Conservation (phyloP, 1,284 basidiomycete species). For the Wolfiporia cocos region DNA sequence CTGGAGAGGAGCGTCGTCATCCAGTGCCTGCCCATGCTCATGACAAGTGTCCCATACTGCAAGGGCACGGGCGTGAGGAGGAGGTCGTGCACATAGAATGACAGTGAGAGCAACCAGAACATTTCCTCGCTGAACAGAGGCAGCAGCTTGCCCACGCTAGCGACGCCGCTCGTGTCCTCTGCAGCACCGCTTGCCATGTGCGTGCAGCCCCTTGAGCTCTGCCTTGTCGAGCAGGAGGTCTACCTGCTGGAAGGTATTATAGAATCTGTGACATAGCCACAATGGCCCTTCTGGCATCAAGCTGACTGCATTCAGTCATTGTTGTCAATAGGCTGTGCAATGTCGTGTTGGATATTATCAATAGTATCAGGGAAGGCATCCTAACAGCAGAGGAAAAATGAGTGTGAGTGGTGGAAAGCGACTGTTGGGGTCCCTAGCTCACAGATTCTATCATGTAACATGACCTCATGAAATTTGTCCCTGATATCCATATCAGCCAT, state of each 20-base stretch:
- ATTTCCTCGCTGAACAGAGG: slow-evolving; percentile 48
- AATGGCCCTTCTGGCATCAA: slow-evolving; percentile 48
- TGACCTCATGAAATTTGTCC: too few species aligned
- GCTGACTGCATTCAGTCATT: slow-evolving; percentile 45
- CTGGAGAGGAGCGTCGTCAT: slow-evolving; percentile 49
- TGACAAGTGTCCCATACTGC: slow-evolving; percentile 50
- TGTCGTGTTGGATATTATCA: slow-evolving; percentile 46
- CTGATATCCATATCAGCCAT: too few species aligned
- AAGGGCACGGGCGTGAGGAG: slow-evolving; percentile 41
- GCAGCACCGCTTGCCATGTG: slow-evolving; percentile 8
- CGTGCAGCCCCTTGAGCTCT: slow-evolving; percentile 32
- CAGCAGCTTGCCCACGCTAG: slow-evolving; percentile 4
- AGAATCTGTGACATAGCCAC: slow-evolving; percentile 46
- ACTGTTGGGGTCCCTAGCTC: too few species aligned
- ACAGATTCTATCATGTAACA: too few species aligned
- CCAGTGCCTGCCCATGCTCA: slow-evolving; percentile 65
- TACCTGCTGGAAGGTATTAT: slow-evolving; percentile 57
- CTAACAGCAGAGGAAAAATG: too few species aligned
- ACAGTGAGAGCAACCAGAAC: slow-evolving; percentile 45
- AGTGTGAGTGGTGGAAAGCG: too few species aligned
- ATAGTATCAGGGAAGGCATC: slow-evolving; percentile 56
- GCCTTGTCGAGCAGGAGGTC: slow-evolving; percentile 49
- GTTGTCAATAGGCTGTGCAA: slow-evolving; percentile 54
- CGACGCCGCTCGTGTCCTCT: too few species aligned
- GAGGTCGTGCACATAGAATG: slow-evolving; percentile 40